Base-by-base conservation (phyloP, 441 rosid species). In the Corymbia calophylla region DNA sequence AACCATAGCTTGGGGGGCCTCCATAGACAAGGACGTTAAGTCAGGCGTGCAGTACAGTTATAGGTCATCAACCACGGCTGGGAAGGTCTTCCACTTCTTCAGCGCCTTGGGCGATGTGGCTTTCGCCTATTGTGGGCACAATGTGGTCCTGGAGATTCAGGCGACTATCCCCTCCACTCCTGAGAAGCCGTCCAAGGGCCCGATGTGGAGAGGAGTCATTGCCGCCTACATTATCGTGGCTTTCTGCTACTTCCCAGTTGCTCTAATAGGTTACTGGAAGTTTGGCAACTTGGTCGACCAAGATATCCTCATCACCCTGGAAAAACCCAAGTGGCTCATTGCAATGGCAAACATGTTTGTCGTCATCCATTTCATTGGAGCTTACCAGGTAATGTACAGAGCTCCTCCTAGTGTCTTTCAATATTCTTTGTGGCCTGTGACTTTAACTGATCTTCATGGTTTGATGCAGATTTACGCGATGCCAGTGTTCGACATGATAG, bases 401-500 rank as follows among this genome's bases (percentile, higher is more conserved):
- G 31, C 81, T 70, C 29, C 31, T 54, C 17, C 64, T 29, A 18
- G n/a, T 27, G 53, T 54, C 11, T n/a, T 13, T 27, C 31, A 51
- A 12, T 53, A 23, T 16, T 58, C 73, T 87, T 17, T 58, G 23
- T 87, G 39, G 35, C 19, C 66, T 12, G 49, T 58, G 58, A n/a
- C 44, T 25, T 87, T 27, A 32, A 8, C 51, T 39, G 8, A 56
- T 56, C 60, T 56, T 87, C n/a, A 32, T 32, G 70, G 35, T 87
- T 56, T n/a, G 39, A 19, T 27, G 25, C 49, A 87, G 88, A 29
- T 87, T 27, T 64, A 12, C 58, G 88, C 81, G 51, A 87, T 87
- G 77, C 88, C 88, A 44, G 88, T 87, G 77, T 87, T 87, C 21
- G 81, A 87, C 81, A 87, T 87, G 77, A 58, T 87, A 25, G 88